Percentiles rank a stretch among this genome's conserved stretches.
phyloP scores from a whole-genome alignment of 495 filamentous ascomycete genomes.

The Podospora bellae-mahoneyi region DNA sequence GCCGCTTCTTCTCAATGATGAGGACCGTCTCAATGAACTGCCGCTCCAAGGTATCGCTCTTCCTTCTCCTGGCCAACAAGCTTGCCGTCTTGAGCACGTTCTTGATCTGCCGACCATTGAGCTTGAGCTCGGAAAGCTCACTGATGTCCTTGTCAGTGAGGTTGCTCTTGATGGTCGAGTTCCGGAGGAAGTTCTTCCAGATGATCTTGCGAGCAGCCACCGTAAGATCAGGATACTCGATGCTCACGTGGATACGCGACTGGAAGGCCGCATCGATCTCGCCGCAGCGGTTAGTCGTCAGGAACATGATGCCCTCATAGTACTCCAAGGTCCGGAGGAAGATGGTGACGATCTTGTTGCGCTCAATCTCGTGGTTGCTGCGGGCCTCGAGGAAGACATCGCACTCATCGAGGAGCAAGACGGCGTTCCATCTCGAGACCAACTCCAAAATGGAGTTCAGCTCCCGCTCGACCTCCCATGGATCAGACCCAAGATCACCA shows the following conservation, averaged over 20 bases:
- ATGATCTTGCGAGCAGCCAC: slow-evolving; percentile 29
- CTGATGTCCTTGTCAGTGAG: slow-evolving; percentile 30
- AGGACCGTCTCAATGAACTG: slow-evolving; percentile 32
- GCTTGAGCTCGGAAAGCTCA: slow-evolving; percentile 36
- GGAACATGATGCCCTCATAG: slow-evolving; percentile 60
- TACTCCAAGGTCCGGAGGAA: slow-evolving; percentile 54
- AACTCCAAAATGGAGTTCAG: slow-evolving; percentile 52
- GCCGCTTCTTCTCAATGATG: slow-evolving; percentile 33
- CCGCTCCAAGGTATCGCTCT: slow-evolving; percentile 29
- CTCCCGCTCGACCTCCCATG: slow-evolving; percentile 47
- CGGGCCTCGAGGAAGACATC: slow-evolving; percentile 64
- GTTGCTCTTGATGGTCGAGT: slow-evolving; percentile 25
- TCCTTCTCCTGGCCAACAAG: slow-evolving; percentile 32
- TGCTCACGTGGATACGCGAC: slow-evolving; percentile 49
- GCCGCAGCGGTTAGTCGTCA: slow-evolving; percentile 51
- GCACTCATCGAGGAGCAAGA: slow-evolving; percentile 62
- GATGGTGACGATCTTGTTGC: slow-evolving; percentile 55
- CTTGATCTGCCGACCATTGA: slow-evolving; percentile 50
- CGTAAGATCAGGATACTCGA: slow-evolving; percentile 48
- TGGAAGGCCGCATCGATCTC: slow-evolving; percentile 52
- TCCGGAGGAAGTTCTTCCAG: slow-evolving; percentile 33
- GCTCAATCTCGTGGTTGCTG: slow-evolving; percentile 50
- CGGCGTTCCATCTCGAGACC: slow-evolving; percentile 50
- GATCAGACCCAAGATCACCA: slow-evolving; percentile 53
- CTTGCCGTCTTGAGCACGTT: slow-evolving; percentile 51